phyloP scores from a whole-genome alignment of 495 filamentous ascomycete genomes.

The Xylaria sp. region DNA sequence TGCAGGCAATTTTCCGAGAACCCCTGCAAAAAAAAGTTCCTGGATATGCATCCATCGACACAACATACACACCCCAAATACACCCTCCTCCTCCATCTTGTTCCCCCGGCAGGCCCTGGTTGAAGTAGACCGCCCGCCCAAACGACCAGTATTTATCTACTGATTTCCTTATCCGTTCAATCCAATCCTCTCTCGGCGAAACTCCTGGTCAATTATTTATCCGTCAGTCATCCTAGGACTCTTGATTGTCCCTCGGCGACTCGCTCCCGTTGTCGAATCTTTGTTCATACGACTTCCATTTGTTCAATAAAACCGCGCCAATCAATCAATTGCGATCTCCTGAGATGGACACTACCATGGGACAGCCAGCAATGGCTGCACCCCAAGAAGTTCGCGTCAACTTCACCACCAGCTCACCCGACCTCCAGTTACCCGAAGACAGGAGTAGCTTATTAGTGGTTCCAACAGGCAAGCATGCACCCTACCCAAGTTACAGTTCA shows the following conservation, averaged over 20 bases:
- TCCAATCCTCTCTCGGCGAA: neutral
- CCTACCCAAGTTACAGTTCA: slow-evolving; percentile 26
- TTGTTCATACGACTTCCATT: neutral
- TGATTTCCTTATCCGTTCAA: neutral
- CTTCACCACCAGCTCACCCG: slow-evolving; percentile 63
- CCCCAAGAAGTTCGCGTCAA: slow-evolving; percentile 58
- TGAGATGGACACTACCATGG: slow-evolving; percentile 36
- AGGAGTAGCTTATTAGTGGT: slow-evolving; percentile 60
- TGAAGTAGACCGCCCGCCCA: neutral
- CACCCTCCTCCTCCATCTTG: neutral
- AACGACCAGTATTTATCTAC: neutral
- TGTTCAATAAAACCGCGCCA: neutral
- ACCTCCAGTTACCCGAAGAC: slow-evolving; percentile 62
- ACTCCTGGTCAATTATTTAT: neutral
- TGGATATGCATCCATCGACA: slow-evolving; percentile 22
- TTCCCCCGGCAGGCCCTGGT: neutral
- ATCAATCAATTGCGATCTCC: neutral
- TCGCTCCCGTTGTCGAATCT: neutral
- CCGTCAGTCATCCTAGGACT: neutral
- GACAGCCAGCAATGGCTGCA: slow-evolving; percentile 37
- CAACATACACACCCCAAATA: neutral
- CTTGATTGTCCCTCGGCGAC: neutral
- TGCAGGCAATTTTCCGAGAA: slow-evolving; percentile 12
- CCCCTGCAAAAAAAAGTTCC: slow-evolving; percentile 27
- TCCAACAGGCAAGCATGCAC: slow-evolving; percentile 49